Evolutionary conservation across 1,139 yeast genomes (phyloP).

Genomic region (Blastobotrys proliferans): DNA sequence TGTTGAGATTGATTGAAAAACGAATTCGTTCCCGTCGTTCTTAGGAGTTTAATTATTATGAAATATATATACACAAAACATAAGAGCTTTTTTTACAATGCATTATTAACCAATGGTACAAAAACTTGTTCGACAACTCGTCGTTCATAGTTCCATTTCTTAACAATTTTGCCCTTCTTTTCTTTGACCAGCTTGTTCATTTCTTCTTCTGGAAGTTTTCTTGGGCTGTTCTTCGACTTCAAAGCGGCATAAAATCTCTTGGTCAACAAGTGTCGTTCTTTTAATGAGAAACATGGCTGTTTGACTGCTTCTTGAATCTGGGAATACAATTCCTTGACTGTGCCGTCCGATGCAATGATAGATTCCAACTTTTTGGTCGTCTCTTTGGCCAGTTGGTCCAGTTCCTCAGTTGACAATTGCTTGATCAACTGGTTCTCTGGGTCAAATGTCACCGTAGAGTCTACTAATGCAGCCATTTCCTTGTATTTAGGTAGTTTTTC

Average conservation of each 20-base stretch:
- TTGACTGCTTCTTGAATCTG: slow-evolving; percentile 33
- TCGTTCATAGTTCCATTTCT: slow-evolving; percentile 49
- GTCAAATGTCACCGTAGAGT: slow-evolving; percentile 24
- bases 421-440: slow-evolving; percentile 24
- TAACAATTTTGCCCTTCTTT: slow-evolving; percentile 39
- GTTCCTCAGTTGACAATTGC: slow-evolving; percentile 30
- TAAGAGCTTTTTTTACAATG: too few relatives aligned
- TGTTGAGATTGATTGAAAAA: slow-evolving; percentile 55
- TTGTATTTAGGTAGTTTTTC: slow-evolving; percentile 30
- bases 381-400: slow-evolving; percentile 31
- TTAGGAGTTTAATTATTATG: too few relatives aligned
- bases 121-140: slow-evolving; percentile 30
- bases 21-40: too few relatives aligned
- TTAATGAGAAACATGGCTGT: slow-evolving; percentile 37
- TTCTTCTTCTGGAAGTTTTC: slow-evolving; percentile 20
- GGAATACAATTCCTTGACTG: slow-evolving; percentile 25
- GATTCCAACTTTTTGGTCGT: slow-evolving; percentile 24
- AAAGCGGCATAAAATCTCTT: slow-evolving; percentile 43
- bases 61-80: too few relatives aligned
- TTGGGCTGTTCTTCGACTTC: slow-evolving; percentile 32
- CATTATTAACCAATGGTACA: slow-evolving; percentile 15
- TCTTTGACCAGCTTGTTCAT: slow-evolving; percentile 35
- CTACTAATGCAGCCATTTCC: slow-evolving; percentile 28
- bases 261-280: slow-evolving; percentile 40
- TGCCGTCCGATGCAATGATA: slow-evolving; percentile 18